Base-by-base conservation (phyloP, 768 basidiomycete genomes). In the Auriscalpium orientale region DNA sequence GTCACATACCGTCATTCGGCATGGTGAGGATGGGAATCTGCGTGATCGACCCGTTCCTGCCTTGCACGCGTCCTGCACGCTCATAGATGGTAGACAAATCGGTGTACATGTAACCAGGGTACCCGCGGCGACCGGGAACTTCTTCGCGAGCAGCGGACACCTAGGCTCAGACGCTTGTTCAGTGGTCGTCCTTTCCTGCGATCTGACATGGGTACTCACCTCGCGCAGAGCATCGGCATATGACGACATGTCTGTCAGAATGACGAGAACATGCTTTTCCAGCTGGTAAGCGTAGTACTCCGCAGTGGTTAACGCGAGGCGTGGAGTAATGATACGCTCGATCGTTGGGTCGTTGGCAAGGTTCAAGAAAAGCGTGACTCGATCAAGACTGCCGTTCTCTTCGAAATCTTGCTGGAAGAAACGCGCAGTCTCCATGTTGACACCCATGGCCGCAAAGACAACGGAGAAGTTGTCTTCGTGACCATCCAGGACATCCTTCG, bases 371-470 rank as follows among this genome's bases (percentile, higher is more conserved):
- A 99, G 79, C 8, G 97, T 98, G 54, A 97, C 94, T 64, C 97
- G 89, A 74, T 98, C 94, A 59, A 98, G 80, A 78, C 87, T 90
- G 53, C 97, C 97, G 69, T 97, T 98, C 66, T 97, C 95, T 73
- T 98, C 95, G 70, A 98, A 98, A 76, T 99, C 97, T 70, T 95
- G 91, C 73, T 95, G 95, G 89, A 99, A 99, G 80, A 97, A 99
- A 53, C 95, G 85, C 49, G 97, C 97, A 7, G 97, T 98, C 73
- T 99, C 97, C 94, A 97, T 97, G 77, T 99, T 99, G 57, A 95
- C 97, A 81, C 97, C 97, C 97, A 99, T 98, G 43, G 97, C 97
- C 55, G 95, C 97, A 70, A 98, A 99, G 49, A 98, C 97, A 67
- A 99, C 95, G 49, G 93, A 95, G 81, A 99, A 99, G 74, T 99